Evolutionary conservation across 2,329 filamentous ascomycete genomes (phyloP), one percentile per base, ranked within the genome.

Genomic region (Verticillium alfalfae): DNA sequence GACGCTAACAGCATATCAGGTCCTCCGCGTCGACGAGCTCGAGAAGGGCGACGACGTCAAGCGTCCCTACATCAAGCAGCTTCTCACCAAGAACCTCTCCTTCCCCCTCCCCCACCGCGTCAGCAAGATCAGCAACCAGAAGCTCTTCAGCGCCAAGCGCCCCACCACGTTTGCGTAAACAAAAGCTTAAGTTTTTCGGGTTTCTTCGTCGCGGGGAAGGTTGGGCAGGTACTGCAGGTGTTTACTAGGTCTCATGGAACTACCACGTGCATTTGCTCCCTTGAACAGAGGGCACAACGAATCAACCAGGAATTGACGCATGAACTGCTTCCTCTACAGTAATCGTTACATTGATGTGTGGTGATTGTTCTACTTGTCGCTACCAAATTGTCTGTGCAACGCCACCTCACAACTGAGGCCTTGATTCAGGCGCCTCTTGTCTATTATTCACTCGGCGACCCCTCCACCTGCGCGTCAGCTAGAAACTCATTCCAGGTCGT

Each of bases 61-160:
- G 86, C 92, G 95, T 80, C 94, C 95, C 71, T 99, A 99, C 89
- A 96, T 99, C 87, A 96, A 93, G 88, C 95, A 99, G 85, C 92
- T 99, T 80, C 83, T 96, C 78, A 83, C 86, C 82, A 98, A 98
- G 90, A 79, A 88, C 81, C 91, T 99, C 81, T 92, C 90, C 82
- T 99, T 99, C 92, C 95, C 95, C 79, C 92, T 99, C 72, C 95
- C 95, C 78, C 95, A 99, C 88, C 95, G 96, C 76, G 83, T 93
- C 76, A 85, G 89, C 84, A 93, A 93, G 84, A 85, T 86, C 81
- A 81, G 80, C 79, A 88, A 84, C 85, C 91, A 90, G 86, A 96
- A 96, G 88, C 78, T 98, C 79, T 99, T 96, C 86, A 87, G 90
- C 78, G 88, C 92, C 77, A 92, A 88, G 83, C 90, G 95, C 83